phyloP scores from a whole-genome alignment of 805 yeast species.

The Metschnikowia anglica region DNA sequence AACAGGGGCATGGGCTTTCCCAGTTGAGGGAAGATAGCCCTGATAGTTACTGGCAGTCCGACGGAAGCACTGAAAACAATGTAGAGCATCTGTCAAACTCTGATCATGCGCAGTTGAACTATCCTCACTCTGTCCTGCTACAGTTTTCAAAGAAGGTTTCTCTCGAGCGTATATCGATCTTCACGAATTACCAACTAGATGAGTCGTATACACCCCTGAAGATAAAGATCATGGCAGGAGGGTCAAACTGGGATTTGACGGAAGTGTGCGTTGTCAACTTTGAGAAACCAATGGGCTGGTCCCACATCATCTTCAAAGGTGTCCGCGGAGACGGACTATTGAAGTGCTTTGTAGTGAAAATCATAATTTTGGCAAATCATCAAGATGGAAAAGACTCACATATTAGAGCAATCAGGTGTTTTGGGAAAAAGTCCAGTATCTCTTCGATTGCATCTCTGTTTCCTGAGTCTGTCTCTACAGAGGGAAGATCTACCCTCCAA shows the following conservation, averaged over 20 bases:
- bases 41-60: slow-evolving; percentile 87
- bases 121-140: slow-evolving; percentile 79
- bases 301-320: slow-evolving; percentile 57
- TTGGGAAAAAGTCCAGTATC: slow-evolving; percentile 34
- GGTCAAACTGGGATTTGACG: slow-evolving; percentile 69
- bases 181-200: slow-evolving; percentile 67
- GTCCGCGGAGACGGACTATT: slow-evolving; percentile 55
- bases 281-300: slow-evolving; percentile 77
- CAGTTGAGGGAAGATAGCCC: slow-evolving; percentile 74
- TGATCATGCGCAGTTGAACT: slow-evolving; percentile 42
- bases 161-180: slow-evolving; percentile 66
- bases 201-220: slow-evolving; percentile 90
- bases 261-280: slow-evolving; percentile 63
- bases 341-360: slow-evolving; percentile 63
- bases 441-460: slow-evolving; percentile 10
- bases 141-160: slow-evolving; percentile 77
- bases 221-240: slow-evolving; percentile 66
- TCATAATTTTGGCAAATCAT: slow-evolving; percentile 71
- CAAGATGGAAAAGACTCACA: slow-evolving; percentile 97
- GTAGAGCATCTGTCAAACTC: slow-evolving; percentile 25
- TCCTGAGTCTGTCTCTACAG: background rate
- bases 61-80: slow-evolving; percentile 54
- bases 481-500: background rate
- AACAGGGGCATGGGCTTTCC: slow-evolving; percentile 69
- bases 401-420: slow-evolving; percentile 68